These are phyloP conservation scores for Sporothrix pallida DNA, from an alignment of 2,329 filamentous ascomycete species.

Conservation along the genomic window DNA sequence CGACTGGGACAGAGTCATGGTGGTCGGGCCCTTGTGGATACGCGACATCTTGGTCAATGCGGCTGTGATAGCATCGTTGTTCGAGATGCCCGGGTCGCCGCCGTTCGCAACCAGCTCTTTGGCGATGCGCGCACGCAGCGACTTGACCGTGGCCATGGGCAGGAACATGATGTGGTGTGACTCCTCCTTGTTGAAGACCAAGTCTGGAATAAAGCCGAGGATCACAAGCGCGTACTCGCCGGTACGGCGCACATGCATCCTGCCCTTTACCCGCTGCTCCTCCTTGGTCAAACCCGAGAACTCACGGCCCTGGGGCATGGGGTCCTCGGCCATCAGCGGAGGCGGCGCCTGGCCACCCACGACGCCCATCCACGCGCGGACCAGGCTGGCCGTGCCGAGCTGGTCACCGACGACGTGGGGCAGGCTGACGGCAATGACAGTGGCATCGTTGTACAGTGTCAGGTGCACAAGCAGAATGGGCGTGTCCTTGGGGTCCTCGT, in stretches of 20 bases:
- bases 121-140: slow-evolving; percentile 9
- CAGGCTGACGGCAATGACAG: slow-evolving; percentile 25
- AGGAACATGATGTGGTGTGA: background rate
- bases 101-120: slow-evolving; percentile 13
- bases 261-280: slow-evolving; percentile 15
- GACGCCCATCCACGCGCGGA: slow-evolving; percentile 29
- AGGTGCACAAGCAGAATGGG: slow-evolving; percentile 28
- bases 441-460: slow-evolving; percentile 17
- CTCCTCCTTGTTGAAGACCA: slow-evolving; percentile 7
- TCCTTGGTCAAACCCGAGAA: slow-evolving; percentile 7
- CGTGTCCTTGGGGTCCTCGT: slow-evolving; percentile 11
- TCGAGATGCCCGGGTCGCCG: background rate
- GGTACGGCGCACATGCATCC: background rate
- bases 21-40: slow-evolving; percentile 9
- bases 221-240: slow-evolving; percentile 17
- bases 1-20: slow-evolving; percentile 11
- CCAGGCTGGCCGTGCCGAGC: slow-evolving; percentile 19
- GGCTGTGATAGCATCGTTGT: slow-evolving; percentile 29
- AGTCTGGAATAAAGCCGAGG: slow-evolving; percentile 20
- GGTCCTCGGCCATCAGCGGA: slow-evolving; percentile 26
- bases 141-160: slow-evolving; percentile 11
- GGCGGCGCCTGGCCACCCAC: slow-evolving; percentile 15
- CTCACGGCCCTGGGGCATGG: slow-evolving; percentile 21
- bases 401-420: slow-evolving; percentile 32
- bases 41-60: slow-evolving; percentile 18